Percentiles rank a stretch among this genome's conserved stretches.
These are phyloP conservation scores for Botrytis sinoallii DNA, from an alignment of 2,329 filamentous ascomycete species.

Conservation along the genomic window DNA sequence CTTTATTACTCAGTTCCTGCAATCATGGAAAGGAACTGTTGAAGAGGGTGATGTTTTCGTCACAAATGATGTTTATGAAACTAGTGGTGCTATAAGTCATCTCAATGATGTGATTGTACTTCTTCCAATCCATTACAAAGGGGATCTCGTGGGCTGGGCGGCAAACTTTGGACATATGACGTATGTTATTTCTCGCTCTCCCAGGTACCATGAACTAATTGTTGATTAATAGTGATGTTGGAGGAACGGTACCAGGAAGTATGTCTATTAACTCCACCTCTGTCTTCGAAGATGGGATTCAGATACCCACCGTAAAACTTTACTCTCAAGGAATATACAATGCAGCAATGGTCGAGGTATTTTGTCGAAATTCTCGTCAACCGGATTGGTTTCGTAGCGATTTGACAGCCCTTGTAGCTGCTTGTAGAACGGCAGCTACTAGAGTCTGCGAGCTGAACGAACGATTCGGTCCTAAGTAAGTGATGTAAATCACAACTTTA, in stretches of 20 bases:
- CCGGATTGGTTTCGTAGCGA: conserved; percentile 12
- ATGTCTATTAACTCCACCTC: conserved; percentile 9
- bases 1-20: conserved; percentile 10
- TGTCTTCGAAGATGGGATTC: conserved; percentile 9
- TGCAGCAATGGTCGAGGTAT: neutral
- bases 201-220: neutral
- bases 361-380: conserved; percentile 13
- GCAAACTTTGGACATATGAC: conserved; percentile 16
- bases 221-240: conserved; percentile 2
- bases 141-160: conserved; percentile 10
- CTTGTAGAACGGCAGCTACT: conserved; percentile 5
- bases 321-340: conserved; percentile 11
- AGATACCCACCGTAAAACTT: conserved; percentile 13
- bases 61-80: conserved; percentile 14
- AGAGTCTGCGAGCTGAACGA: conserved; percentile 11
- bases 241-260: conserved; percentile 5
- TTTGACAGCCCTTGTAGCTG: conserved; percentile 13
- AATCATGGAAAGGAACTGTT: conserved; percentile 11
- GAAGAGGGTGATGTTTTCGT: conserved; percentile 14
- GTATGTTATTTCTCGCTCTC: neutral
- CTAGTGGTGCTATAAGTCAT: conserved; percentile 12
- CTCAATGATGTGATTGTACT: conserved; percentile 14
- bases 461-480: conserved; percentile 12
- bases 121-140: neutral
- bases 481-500: neutral